Conservation (phyloP, 2,329 filamentous ascomycete species). For the Ascomycota sp. region DNA sequence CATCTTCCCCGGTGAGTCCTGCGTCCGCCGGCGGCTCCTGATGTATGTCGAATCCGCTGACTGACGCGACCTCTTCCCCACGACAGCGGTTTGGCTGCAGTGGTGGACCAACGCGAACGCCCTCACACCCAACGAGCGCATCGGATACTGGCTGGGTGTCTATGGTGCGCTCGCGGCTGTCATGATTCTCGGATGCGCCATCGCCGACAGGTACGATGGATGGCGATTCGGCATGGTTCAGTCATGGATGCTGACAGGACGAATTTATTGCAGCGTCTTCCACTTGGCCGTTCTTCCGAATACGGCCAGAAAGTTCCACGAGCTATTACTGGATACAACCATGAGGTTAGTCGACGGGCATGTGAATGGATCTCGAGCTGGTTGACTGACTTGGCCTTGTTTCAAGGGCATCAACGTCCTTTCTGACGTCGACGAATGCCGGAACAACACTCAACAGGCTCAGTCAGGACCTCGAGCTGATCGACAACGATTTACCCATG, state of each 20-base stretch:
- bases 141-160: slow-evolving; percentile 6
- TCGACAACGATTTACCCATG: slow-evolving; percentile 15
- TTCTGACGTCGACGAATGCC: slow-evolving; percentile 14
- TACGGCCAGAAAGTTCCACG: slow-evolving; percentile 6
- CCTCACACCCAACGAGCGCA: slow-evolving; percentile 3
- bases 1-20: slow-evolving; percentile 5
- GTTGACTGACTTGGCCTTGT: slow-evolving; percentile 3
- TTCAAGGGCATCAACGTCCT: slow-evolving; percentile 8
- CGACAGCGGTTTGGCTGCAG: slow-evolving; percentile 7
- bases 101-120: slow-evolving; percentile 7
- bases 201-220: slow-evolving; percentile 3
- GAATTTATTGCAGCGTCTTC: slow-evolving; percentile 3
- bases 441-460: slow-evolving; percentile 16
- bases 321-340: slow-evolving; percentile 9
- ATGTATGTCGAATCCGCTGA: not conserved
- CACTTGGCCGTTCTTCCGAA: slow-evolving; percentile 8
- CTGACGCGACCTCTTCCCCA: not conserved
- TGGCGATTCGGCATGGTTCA: not conserved
- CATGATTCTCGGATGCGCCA: slow-evolving; percentile 3
- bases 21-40: not conserved
- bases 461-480: slow-evolving; percentile 17
- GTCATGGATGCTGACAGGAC: not conserved
- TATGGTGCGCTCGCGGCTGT: slow-evolving; percentile 4
- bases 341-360: slow-evolving; percentile 5
- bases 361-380: not conserved